These are phyloP conservation scores for Cryptococcus deneoformans DNA, from an alignment of 1,284 basidiomycete genomes.

Conservation along the genomic window DNA sequence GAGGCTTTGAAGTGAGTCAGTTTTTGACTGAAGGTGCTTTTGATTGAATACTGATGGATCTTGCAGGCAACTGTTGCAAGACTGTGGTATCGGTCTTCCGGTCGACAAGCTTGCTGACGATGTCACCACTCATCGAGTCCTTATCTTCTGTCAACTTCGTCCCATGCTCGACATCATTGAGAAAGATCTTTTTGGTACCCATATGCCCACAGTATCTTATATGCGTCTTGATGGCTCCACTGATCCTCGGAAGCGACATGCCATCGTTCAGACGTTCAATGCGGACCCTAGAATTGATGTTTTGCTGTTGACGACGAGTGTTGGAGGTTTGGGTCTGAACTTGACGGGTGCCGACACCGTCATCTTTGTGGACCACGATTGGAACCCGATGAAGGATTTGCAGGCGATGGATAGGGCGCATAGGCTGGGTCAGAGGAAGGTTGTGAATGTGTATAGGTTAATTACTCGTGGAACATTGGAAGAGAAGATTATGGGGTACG, in stretches of 20 bases:
- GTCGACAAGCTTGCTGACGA: constrained; percentile 50
- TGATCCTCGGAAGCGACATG: constrained; percentile 85
- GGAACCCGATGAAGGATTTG: constrained; percentile 99
- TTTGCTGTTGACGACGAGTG: constrained; percentile 90
- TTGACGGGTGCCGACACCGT: constrained; percentile 98
- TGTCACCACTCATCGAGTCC: constrained; percentile 92
- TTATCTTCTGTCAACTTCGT: constrained; percentile 99
- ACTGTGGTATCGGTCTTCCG: constrained; percentile 83
- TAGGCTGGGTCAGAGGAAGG: constrained; percentile 97
- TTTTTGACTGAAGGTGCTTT: constrained; percentile 1
- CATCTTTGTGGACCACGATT: constrained; percentile 99
- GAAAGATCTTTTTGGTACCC: constrained; percentile 80
- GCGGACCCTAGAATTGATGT: constrained; percentile 97
- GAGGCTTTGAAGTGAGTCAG: constrained; percentile 74
- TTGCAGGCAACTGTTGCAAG: constrained; percentile 79
- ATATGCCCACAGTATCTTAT: constrained; percentile 96
- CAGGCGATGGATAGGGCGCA: constrained; percentile 99
- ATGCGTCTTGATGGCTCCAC: constrained; percentile 95
- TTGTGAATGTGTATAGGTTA: constrained; percentile 97
- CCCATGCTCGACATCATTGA: constrained; percentile 99
- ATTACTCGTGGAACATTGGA: constrained; percentile 97
- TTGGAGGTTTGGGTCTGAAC: constrained; percentile 94
- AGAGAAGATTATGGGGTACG: constrained; percentile 99
- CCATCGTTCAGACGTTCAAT: constrained; percentile 98
- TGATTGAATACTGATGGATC: background rate